Conservation (phyloP, 2,329 filamentous ascomycete genomes). For the Thermomyces lanuginosus region DNA sequence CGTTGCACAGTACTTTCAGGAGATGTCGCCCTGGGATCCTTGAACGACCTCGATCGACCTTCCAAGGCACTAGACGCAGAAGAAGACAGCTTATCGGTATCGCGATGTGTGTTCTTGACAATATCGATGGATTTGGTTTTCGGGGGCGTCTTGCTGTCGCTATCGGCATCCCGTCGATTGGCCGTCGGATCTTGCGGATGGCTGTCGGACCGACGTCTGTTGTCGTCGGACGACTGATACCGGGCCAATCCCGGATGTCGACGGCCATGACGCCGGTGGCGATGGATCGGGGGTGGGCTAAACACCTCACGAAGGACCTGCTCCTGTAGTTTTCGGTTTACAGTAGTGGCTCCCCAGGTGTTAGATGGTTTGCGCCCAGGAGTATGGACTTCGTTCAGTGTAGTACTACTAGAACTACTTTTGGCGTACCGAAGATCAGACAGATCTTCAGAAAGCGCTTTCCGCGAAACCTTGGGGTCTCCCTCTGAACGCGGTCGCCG, state of each 20-base stretch:
- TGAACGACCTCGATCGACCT: conserved; percentile 16
- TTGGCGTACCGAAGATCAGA: no score
- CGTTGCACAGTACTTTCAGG: conserved; percentile 16
- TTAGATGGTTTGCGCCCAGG: no score
- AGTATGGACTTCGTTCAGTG: no score
- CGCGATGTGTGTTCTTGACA: conserved; percentile 11
- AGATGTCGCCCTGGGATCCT: conserved; percentile 31
- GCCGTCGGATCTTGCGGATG: conserved; percentile 22
- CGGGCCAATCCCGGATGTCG: conserved; percentile 49
- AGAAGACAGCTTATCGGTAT: conserved; percentile 16
- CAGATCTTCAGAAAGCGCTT: conserved; percentile 10
- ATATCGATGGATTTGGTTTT: conserved; percentile 16
- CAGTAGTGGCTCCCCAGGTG: conserved; percentile 77
- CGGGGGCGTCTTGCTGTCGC: conserved; percentile 9
- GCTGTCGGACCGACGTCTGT: conserved; percentile 15
- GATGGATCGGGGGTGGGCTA: conserved; percentile 64
- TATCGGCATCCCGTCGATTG: conserved; percentile 9
- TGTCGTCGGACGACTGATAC: conserved; percentile 20
- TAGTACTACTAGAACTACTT: conserved; percentile 6
- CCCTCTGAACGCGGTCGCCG: conserved; percentile 29
- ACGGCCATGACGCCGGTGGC: conserved; percentile 51
- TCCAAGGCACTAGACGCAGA: conserved; percentile 25
- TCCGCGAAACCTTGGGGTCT: conserved; percentile 10
- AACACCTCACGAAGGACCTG: conserved; percentile 90
- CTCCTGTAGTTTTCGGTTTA: conserved; percentile 75